Evolutionary conservation across 352 stramenopile genomes (phyloP).

Genomic region (Pythium rhizo-oryzae): DNA sequence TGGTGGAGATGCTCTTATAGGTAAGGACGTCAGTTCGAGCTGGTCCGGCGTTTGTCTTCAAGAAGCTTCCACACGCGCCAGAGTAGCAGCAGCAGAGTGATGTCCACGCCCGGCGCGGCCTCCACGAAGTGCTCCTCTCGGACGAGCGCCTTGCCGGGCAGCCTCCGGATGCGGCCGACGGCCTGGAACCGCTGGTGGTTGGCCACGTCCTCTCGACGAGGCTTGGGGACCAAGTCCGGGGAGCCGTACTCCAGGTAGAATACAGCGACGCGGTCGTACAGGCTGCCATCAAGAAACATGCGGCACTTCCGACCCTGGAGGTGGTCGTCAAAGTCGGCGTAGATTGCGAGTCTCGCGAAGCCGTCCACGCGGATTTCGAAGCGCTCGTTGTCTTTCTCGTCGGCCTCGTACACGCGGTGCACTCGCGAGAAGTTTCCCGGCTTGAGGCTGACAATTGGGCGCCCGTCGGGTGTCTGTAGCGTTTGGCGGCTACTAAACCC

Average conservation of each 20-base stretch:
- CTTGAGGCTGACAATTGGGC: background rate
- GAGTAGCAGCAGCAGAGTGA: conserved; percentile 10
- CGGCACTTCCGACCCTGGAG: background rate
- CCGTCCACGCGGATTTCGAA: background rate
- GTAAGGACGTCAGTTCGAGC: background rate
- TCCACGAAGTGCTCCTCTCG: background rate
- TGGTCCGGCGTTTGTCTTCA: background rate
- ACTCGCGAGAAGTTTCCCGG: background rate
- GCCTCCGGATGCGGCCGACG: conserved; percentile 8
- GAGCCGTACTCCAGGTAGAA: conserved; percentile 7
- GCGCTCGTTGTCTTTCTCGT: background rate
- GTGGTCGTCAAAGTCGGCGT: conserved; percentile 11
- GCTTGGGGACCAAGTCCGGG: background rate
- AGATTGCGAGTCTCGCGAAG: background rate
- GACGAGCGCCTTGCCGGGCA: background rate
- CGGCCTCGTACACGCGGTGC: conserved; percentile 6
- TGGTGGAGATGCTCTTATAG: too few relatives aligned
- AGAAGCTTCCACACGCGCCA: conserved; percentile 3
- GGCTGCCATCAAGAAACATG: conserved; percentile 3
- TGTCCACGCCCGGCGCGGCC: conserved; percentile 9
- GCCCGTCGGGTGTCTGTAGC: conserved; percentile 1
- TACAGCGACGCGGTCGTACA: conserved; percentile 9
- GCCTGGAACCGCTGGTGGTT: background rate
- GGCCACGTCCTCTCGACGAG: background rate
- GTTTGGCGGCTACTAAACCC: background rate